Conservation (phyloP, 495 filamentous ascomycete genomes). For the Letharia lupina region DNA sequence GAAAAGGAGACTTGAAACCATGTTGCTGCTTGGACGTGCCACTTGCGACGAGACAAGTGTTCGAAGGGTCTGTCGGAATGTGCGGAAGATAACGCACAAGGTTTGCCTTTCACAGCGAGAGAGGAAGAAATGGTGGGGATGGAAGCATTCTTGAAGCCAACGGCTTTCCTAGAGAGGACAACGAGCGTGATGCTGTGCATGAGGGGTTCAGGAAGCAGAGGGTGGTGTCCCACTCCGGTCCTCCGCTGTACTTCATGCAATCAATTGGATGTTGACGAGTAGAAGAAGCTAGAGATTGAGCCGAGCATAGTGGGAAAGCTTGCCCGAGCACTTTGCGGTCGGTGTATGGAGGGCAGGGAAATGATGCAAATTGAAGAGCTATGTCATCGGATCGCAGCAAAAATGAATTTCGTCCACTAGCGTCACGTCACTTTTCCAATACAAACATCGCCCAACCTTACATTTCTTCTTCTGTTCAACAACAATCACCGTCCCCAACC, state of each 20-base stretch:
- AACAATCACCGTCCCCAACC: background rate
- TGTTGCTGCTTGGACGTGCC: background rate
- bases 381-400: slow-evolving; percentile 8
- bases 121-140: background rate
- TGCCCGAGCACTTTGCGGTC: background rate
- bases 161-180: background rate
- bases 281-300: background rate
- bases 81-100: background rate
- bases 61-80: background rate
- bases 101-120: background rate
- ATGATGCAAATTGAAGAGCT: slow-evolving; percentile 8
- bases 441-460: slow-evolving; percentile 11
- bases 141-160: background rate
- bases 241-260: background rate
- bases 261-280: background rate
- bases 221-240: too few relatives aligned
- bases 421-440: background rate
- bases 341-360: background rate
- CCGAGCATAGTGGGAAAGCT: slow-evolving; percentile 3
- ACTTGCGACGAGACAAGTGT: background rate
- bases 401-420: slow-evolving; percentile 16
- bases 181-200: background rate
- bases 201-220: background rate
- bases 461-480: background rate
- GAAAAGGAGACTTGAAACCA: background rate